Conservation (phyloP, 2,329 filamentous ascomycete species). For the Alternaria viburni region DNA sequence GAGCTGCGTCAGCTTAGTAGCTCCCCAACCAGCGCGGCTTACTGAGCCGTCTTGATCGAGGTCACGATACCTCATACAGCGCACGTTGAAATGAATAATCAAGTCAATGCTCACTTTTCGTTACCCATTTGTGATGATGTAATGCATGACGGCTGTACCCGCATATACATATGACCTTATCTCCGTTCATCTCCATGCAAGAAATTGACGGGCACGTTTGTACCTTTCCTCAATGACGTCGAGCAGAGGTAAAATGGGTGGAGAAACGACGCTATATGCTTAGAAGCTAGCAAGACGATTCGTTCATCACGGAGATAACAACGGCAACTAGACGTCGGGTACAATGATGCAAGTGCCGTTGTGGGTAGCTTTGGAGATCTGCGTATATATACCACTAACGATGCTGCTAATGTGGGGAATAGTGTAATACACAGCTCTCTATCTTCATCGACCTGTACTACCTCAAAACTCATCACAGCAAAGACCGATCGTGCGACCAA, state of each 20-base stretch:
- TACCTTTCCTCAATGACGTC: background rate
- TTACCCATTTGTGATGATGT: background rate
- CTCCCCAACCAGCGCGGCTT: background rate
- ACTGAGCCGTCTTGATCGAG: background rate
- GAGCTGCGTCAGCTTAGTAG: background rate
- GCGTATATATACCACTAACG: background rate
- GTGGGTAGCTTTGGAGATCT: background rate
- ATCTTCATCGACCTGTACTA: background rate
- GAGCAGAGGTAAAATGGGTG: background rate
- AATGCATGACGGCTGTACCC: constrained; percentile 2
- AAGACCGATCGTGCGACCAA: background rate
- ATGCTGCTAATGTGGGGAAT: background rate
- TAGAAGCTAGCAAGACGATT: background rate
- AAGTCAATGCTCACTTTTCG: background rate
- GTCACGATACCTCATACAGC: background rate
- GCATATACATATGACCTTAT: background rate
- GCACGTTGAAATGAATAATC: background rate
- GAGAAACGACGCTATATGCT: background rate
- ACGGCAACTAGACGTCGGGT: background rate
- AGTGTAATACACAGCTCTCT: background rate
- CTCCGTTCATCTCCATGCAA: background rate
- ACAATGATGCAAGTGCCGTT: background rate
- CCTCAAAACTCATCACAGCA: background rate
- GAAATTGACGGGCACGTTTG: background rate
- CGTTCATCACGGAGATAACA: background rate